Evolutionary conservation across 176 grass and related monocot genomes (phyloP).

Genomic region (Urochloa ruziziensis): DNA sequence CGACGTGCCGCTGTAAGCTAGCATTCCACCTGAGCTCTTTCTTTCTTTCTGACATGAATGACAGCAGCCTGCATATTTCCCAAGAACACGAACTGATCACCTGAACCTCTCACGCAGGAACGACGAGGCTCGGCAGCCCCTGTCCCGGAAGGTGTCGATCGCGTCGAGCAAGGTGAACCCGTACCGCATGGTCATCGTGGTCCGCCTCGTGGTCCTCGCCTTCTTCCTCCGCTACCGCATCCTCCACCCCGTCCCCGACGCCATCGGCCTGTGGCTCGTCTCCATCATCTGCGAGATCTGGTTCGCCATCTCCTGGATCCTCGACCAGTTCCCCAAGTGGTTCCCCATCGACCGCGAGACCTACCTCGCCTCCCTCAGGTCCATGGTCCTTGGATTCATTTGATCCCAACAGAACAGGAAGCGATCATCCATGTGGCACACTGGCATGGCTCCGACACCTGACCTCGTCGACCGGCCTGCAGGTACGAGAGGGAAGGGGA

Average conservation of each 20-base stretch:
- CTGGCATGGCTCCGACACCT: neutral
- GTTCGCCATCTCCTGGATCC: slow-evolving; percentile 97
- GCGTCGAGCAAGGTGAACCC: slow-evolving; percentile 98
- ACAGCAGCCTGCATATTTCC: too few relatives aligned
- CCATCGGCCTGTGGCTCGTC: slow-evolving; percentile 83
- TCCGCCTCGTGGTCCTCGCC: slow-evolving; percentile 75
- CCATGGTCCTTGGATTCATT: too few relatives aligned
- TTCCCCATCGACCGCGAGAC: slow-evolving; percentile 96
- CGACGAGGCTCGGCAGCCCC: slow-evolving; percentile 89
- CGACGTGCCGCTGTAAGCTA: slow-evolving; percentile 75
- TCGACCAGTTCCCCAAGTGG: slow-evolving; percentile 99
- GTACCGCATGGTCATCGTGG: slow-evolving; percentile 85
- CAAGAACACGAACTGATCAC: neutral
- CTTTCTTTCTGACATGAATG: too few relatives aligned
- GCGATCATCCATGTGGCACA: neutral
- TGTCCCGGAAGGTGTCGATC: slow-evolving; percentile 94
- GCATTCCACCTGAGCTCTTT: too few relatives aligned
- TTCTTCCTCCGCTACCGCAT: slow-evolving; percentile 90
- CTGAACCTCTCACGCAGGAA: slow-evolving; percentile 30
- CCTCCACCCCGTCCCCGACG: slow-evolving; percentile 76
- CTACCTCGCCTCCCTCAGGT: slow-evolving; percentile 94
- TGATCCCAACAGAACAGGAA: neutral
- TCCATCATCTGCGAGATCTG: slow-evolving; percentile 95
- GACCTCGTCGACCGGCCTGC: neutral
- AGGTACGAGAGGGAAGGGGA: slow-evolving; percentile 90